phyloP scores from a whole-genome alignment of 140 eudicot species.

The Bidens hawaiensis region DNA sequence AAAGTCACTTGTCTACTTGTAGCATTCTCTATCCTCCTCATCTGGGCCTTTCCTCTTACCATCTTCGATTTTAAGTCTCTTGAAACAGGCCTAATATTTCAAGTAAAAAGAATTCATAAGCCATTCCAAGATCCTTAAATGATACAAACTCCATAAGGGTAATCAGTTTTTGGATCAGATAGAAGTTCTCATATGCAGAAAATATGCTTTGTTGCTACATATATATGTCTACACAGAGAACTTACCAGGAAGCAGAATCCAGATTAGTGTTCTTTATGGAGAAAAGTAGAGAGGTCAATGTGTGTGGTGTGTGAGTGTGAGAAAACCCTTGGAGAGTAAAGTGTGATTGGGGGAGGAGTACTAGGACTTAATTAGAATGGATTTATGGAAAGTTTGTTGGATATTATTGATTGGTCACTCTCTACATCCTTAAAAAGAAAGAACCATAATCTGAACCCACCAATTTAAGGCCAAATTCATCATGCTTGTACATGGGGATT shows the following conservation, averaged over 20 bases:
- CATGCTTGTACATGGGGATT: neutral
- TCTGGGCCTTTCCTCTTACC: conserved; percentile 64
- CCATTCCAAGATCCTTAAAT: conserved; percentile 23
- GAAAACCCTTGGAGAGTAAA: conserved; percentile 18
- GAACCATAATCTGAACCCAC: neutral
- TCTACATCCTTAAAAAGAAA: conserved; percentile 15
- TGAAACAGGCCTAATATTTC: conserved; percentile 16
- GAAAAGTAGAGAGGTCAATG: neutral
- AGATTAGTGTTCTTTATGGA: conserved; percentile 23
- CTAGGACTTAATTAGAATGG: conserved; percentile 20
- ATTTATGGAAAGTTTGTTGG: conserved; percentile 15
- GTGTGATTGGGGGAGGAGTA: conserved; percentile 23
- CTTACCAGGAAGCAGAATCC: conserved; percentile 25
- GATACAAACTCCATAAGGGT: conserved; percentile 8
- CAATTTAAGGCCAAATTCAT: conserved; percentile 18
- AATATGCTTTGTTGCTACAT: conserved; percentile 23
- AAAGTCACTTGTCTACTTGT: conserved; percentile 59
- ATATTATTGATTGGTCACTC: conserved; percentile 15
- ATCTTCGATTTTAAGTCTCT: conserved; percentile 21
- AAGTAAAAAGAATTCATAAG: neutral
- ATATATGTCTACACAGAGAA: conserved; percentile 26
- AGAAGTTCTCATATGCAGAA: neutral
- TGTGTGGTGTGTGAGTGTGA: neutral
- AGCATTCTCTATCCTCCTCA: conserved; percentile 55
- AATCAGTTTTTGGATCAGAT: conserved; percentile 5